Evolutionary conservation across 805 yeast species (phyloP), one percentile per base, ranked within the genome.

Genomic region (Ogataea nitratoaversa): DNA sequence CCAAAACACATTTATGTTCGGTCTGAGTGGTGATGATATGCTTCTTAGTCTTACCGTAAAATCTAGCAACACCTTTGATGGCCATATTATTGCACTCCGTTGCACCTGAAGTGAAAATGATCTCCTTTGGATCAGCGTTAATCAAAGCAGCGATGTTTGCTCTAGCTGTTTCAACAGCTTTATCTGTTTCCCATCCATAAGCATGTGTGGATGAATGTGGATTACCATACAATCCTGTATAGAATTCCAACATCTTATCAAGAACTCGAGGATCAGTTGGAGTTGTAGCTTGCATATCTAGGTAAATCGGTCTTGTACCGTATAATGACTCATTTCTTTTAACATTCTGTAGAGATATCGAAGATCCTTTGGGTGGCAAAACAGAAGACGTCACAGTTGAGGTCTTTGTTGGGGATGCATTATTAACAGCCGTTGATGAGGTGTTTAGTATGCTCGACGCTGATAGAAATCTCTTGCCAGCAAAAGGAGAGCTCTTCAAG

Each of bases 151-250:
- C 98, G 38, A 93, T 71, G 54, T 91, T 74, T 38, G 68, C 72
- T 55, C 99, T 77, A 5, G 99, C 96, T 37, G 68, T 67, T 59
- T 93, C 99, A 14, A 93, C 93, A 43, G 83, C 96, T 48, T 76
- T 77, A 43, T 91, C 96, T 3, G 99, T 86, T 67, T 93, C 99
- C 99, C 99, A 93, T 27, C 99, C 99, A 61, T 91, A 93, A 5
- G 95, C 77, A 60, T 93, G 99, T 2, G 99, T 93, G 43, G 93
- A 80, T 5, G 96, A 88, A 66, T 93, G 99, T 18, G 99, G 99
- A 62, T 93, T 93, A 47, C 99, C 99, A 60, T 88, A 93, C 42
- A 87, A 71, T 4, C 98, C 98, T 2, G 98, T 91, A 62, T 78
- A 84, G 58, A 82, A 88, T 53, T 76, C 78, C 52, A 87, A 61